Conservation (phyloP, 106 monocot species). For the Dendrobium huoshanense region DNA sequence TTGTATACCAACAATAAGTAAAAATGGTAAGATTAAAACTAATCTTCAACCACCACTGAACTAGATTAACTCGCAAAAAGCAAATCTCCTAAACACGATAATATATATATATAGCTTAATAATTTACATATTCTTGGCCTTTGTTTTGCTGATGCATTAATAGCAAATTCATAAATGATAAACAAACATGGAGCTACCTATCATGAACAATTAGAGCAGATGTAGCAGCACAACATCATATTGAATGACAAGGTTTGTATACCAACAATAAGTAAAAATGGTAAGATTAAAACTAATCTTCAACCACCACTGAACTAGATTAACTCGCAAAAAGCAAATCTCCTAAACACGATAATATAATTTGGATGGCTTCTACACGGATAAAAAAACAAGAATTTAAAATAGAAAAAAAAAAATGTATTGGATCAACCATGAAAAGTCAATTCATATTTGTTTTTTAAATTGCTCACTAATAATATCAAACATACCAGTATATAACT, state of each 20-base stretch:
- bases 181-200: neutral
- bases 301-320: neutral
- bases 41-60: neutral
- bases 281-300: neutral
- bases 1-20: neutral
- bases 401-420: too few species aligned
- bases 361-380: too few species aligned
- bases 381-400: too few species aligned
- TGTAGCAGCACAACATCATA: neutral
- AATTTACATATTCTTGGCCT: too few species aligned
- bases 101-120: neutral
- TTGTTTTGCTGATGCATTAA: too few species aligned
- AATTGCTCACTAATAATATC: too few species aligned
- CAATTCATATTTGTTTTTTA: too few species aligned
- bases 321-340: neutral
- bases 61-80: neutral
- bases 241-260: neutral
- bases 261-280: neutral
- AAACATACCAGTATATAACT: too few species aligned
- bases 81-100: neutral
- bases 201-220: neutral
- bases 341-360: neutral
- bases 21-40: neutral
- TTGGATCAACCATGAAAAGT: too few species aligned
- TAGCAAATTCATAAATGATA: neutral